phyloP scores from a whole-genome alignment of 2,329 filamentous ascomycete species.

The Penicillium crustosum region DNA sequence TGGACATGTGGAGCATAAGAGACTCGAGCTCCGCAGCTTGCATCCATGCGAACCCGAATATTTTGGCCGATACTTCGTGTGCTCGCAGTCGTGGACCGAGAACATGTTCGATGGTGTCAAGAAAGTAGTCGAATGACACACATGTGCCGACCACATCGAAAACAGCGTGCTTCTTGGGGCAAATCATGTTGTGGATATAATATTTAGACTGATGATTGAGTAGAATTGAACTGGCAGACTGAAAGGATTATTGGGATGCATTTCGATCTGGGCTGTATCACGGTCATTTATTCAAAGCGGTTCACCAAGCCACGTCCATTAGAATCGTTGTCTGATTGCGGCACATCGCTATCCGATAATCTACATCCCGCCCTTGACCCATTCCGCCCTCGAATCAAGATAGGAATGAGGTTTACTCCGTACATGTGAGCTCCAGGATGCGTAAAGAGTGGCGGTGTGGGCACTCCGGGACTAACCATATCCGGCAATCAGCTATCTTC shows the following conservation, averaged over 20 bases:
- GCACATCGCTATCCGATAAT: neutral
- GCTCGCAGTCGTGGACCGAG: constrained; percentile 39
- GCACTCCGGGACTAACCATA: neutral
- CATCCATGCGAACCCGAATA: constrained; percentile 49
- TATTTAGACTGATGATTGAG: neutral
- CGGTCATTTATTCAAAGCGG: neutral
- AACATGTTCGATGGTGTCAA: constrained; percentile 36
- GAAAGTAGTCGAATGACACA: constrained; percentile 47
- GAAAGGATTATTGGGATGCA: neutral
- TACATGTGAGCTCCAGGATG: neutral
- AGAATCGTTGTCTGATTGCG: neutral
- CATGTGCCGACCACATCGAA: constrained; percentile 55
- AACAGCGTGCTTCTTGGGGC: constrained; percentile 45
- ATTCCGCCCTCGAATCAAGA: neutral
- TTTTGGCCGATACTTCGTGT: constrained; percentile 36
- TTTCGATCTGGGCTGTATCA: no score
- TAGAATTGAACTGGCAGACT: neutral
- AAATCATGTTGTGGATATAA: neutral
- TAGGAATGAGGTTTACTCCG: neutral
- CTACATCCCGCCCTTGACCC: neutral
- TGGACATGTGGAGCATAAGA: constrained; percentile 47
- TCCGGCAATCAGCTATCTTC: neutral
- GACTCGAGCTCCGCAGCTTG: constrained; percentile 48
- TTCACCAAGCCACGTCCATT: neutral
- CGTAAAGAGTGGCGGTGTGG: neutral